Evolutionary conservation across 1,284 basidiomycete species (phyloP).

Genomic region (Ceratobasidium sp.): DNA sequence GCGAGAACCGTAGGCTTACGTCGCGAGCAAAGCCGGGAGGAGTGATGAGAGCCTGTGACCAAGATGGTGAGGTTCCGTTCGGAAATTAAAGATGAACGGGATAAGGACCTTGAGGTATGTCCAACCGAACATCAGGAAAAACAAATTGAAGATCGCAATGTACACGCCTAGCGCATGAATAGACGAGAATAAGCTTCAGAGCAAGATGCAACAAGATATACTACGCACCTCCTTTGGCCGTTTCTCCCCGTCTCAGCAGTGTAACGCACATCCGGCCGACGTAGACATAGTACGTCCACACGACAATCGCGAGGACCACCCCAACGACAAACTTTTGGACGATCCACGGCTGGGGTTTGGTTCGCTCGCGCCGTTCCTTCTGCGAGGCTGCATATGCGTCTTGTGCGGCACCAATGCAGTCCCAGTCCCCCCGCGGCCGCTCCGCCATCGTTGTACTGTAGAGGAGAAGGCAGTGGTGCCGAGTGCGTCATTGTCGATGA

Average conservation of each 20-base stretch:
- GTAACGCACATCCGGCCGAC: constrained; percentile 72
- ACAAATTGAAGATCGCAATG: constrained; percentile 65
- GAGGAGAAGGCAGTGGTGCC: background rate
- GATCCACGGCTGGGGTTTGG: constrained; percentile 68
- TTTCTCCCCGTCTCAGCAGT: constrained; percentile 62
- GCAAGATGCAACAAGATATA: background rate
- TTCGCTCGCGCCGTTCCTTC: background rate
- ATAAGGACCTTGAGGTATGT: constrained; percentile 69
- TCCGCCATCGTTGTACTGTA: constrained; percentile 26
- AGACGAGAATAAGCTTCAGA: constrained; percentile 19
- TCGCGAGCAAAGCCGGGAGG: constrained; percentile 75
- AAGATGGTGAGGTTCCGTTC: background rate
- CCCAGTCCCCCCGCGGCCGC: constrained; percentile 27
- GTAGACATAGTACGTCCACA: constrained; percentile 75
- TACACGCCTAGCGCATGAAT: constrained; percentile 67
- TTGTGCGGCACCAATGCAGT: constrained; percentile 25
- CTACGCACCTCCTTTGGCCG: constrained; percentile 25
- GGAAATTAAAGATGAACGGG: constrained; percentile 45
- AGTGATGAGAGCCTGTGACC: constrained; percentile 64
- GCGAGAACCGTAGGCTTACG: constrained; percentile 58
- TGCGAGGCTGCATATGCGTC: constrained; percentile 5
- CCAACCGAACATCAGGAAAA: constrained; percentile 78
- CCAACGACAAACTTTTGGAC: constrained; percentile 68
- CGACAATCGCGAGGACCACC: constrained; percentile 65
- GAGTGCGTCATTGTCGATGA: constrained; percentile 15